Evolutionary conservation across 306 rosid genomes (phyloP), one percentile per base, ranked within the genome.

Genomic region (Prosopis cineraria): DNA sequence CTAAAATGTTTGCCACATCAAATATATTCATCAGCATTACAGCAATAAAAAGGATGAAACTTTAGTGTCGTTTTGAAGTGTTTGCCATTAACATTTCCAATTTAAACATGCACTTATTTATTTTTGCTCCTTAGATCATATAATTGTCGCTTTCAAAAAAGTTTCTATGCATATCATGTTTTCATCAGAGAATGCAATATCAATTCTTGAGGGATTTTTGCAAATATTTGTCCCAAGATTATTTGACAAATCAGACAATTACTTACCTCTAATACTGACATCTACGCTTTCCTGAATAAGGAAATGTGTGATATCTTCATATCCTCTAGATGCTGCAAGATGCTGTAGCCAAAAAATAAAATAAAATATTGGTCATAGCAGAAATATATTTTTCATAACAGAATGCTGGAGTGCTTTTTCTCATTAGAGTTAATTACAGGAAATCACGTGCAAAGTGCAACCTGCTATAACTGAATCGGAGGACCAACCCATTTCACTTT

Each of bases 241-340:
- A 52, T 67, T 68, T 47, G 19, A 10, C 40, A 29, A 40, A 17
- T 60, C 39, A 52, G 47, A 60, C 76, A 78, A 43, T 41, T 77
- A 90, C 98, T 41, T 77, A 90, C 98, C 98, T 85, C 69, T 87
- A 68, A 70, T 53, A 40, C 87, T 88, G 80, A 90, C 29, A 73
- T 90, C 87, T 20, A 94, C 92, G 43, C 90, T 80, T 77, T 89
- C 88, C 68, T 88, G 90, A 82, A 94, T 87, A 66, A 92, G 97
- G 76, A 89, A 87, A 80, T 72, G 77, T 25, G 85, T 40, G 69
- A 92, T 67, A 84, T 92, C 91, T 81, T 94, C 98, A 64, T 89
- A 74, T 68, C 97, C 98, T 87, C 91, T 90, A 20, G 87, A 84
- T 78, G 98, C 98, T 7, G 97, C 98, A 68, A 94, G 91, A 83